phyloP scores from a whole-genome alignment of 805 yeast genomes.

The Monosporozyma yasuniensis region DNA sequence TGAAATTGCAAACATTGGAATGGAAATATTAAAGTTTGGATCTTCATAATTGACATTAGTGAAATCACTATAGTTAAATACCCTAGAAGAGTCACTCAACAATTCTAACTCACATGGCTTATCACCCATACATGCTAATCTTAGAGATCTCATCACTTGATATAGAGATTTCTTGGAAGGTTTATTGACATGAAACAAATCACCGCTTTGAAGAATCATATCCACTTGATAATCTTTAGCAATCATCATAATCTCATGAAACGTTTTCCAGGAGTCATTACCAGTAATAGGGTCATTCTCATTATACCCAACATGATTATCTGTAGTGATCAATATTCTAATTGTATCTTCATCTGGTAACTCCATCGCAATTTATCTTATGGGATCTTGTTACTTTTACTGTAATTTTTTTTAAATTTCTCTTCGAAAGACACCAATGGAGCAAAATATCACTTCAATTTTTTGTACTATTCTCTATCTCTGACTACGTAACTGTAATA shows the following conservation, averaged over 20 bases:
- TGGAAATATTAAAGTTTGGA: conserved; percentile 76
- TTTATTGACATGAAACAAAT: conserved; percentile 80
- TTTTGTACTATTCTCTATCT: neutral
- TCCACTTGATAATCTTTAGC: conserved; percentile 72
- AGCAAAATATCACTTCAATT: neutral
- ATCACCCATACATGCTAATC: conserved; percentile 73
- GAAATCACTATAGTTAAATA: conserved; percentile 50
- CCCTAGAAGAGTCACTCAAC: conserved; percentile 64
- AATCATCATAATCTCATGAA: conserved; percentile 68
- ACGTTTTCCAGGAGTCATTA: conserved; percentile 80
- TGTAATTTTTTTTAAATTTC: neutral
- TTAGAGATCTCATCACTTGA: conserved; percentile 64
- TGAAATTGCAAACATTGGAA: conserved; percentile 85
- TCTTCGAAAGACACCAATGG: neutral
- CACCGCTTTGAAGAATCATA: conserved; percentile 88
- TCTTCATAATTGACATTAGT: conserved; percentile 81
- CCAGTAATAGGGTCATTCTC: conserved; percentile 88
- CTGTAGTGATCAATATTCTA: conserved; percentile 77
- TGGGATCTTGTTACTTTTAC: neutral
- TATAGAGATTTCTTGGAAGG: conserved; percentile 82
- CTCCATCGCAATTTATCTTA: conserved; percentile 10
- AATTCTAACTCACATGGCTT: conserved; percentile 79
- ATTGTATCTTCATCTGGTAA: conserved; percentile 47
- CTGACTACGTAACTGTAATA: neutral
- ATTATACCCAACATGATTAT: conserved; percentile 90